These are phyloP conservation scores for Pochonia chlamydosporia DNA, from an alignment of 2,329 filamentous ascomycete species.

Conservation along the genomic window DNA sequence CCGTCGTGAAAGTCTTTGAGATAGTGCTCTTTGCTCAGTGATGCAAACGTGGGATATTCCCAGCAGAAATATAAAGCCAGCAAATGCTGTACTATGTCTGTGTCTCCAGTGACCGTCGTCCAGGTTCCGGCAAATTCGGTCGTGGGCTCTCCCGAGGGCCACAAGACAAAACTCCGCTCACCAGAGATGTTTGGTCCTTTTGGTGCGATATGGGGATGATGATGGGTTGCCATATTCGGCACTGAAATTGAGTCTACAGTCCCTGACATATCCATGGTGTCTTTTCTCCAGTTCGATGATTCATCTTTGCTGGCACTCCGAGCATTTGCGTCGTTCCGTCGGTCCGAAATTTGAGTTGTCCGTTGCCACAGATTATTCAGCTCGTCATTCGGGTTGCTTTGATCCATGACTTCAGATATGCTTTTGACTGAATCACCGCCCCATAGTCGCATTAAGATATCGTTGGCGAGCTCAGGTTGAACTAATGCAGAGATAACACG, in stretches of 20 bases:
- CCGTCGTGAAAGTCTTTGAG: slow-evolving; percentile 58
- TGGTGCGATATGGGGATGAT: neutral
- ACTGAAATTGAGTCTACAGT: neutral
- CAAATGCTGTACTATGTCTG: slow-evolving; percentile 53
- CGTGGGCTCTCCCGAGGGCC: slow-evolving; percentile 19
- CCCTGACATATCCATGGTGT: too few relatives aligned
- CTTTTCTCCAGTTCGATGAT: neutral
- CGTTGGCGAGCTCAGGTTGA: slow-evolving; percentile 43
- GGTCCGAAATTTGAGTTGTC: too few relatives aligned
- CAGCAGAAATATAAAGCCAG: slow-evolving; percentile 66
- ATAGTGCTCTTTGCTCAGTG: slow-evolving; percentile 66
- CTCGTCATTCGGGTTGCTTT: slow-evolving; percentile 6
- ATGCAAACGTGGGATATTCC: slow-evolving; percentile 68
- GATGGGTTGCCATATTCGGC: neutral
- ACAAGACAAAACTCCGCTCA: neutral
- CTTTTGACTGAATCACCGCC: slow-evolving; percentile 46
- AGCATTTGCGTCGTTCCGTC: too few relatives aligned
- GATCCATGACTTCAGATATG: slow-evolving; percentile 48
- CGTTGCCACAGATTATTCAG: too few relatives aligned
- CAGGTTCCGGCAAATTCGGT: slow-evolving; percentile 36
- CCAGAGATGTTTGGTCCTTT: neutral
- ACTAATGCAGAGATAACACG: slow-evolving; percentile 48
- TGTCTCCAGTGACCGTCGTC: slow-evolving; percentile 57
- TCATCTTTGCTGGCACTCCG: too few relatives aligned
- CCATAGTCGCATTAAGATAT: slow-evolving; percentile 46